Evolutionary conservation across 1,139 yeast species (phyloP).

Genomic region (Sugiyamaella neomexicana): DNA sequence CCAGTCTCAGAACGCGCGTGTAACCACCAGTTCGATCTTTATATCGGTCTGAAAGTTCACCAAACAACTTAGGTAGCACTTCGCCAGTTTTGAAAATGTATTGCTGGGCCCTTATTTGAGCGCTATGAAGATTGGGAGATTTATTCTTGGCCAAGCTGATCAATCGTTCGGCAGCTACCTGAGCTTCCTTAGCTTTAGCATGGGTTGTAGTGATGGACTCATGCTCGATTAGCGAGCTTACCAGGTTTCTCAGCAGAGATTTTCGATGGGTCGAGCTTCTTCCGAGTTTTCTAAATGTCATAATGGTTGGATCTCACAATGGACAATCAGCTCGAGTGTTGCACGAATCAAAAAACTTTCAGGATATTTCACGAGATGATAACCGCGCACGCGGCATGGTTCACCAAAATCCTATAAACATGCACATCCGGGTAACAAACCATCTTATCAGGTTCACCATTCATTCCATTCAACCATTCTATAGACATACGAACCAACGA

Average conservation of each 20-base stretch:
- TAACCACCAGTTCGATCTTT: slow-evolving; percentile 70
- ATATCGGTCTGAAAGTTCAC: slow-evolving; percentile 65
- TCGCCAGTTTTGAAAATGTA: slow-evolving; percentile 44
- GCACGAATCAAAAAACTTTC: slow-evolving; percentile 6
- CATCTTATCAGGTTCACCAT: background rate
- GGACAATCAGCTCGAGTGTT: background rate
- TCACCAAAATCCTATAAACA: background rate
- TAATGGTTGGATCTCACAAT: slow-evolving; percentile 5
- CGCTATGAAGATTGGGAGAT: slow-evolving; percentile 31
- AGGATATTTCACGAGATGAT: background rate
- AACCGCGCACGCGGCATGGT: slow-evolving; percentile 16
- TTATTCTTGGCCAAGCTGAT: slow-evolving; percentile 51
- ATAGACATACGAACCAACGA: slow-evolving; percentile 18
- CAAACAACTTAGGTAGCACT: slow-evolving; percentile 60
- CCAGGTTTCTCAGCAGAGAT: slow-evolving; percentile 59
- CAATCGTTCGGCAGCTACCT: slow-evolving; percentile 54
- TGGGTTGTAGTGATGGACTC: slow-evolving; percentile 70
- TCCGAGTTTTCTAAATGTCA: slow-evolving; percentile 34
- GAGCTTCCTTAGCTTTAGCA: slow-evolving; percentile 70
- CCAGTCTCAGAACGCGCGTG: slow-evolving; percentile 80
- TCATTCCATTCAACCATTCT: too few species aligned
- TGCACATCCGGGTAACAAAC: slow-evolving; percentile 4
- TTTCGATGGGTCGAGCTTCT: slow-evolving; percentile 53
- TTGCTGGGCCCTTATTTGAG: slow-evolving; percentile 31
- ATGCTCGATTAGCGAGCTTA: slow-evolving; percentile 63